Percentiles rank a stretch among this genome's conserved stretches.
Evolutionary conservation across 2,329 filamentous ascomycete species (phyloP).

Genomic region (Ceratocystis alfenasii): DNA sequence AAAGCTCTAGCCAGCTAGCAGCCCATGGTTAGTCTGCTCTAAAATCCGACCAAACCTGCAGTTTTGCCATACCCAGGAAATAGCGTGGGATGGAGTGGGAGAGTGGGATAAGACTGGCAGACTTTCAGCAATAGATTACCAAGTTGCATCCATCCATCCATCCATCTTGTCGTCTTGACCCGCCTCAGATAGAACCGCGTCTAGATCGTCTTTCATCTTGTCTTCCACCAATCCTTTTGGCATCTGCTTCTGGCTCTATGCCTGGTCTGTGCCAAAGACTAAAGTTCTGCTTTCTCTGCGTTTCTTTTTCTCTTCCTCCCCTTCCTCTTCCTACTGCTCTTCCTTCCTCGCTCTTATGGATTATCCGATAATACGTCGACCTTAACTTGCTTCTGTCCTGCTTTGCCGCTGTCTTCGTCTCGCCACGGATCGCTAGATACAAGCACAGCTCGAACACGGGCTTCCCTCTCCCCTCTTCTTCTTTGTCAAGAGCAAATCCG

Average conservation of each 20-base stretch:
- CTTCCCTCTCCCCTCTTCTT: not conserved
- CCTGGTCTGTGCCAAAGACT: conserved; percentile 4
- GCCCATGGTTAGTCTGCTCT: not conserved
- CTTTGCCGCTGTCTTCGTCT: not conserved
- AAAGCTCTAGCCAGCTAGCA: not conserved
- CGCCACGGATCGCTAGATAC: not conserved
- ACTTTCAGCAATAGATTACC: too few relatives aligned
- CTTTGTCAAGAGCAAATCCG: not conserved
- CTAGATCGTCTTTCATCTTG: not conserved
- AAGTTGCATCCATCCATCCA: not conserved
- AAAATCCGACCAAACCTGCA: not conserved
- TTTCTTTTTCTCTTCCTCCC: not conserved
- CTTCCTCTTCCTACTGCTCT: not conserved
- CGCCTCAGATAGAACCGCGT: not conserved
- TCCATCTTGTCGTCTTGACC: not conserved
- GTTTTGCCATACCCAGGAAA: not conserved
- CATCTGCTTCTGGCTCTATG: not conserved
- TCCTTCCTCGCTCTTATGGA: not conserved
- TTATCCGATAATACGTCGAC: not conserved
- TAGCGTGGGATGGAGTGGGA: too few relatives aligned
- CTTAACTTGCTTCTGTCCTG: not conserved
- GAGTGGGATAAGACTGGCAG: too few relatives aligned
- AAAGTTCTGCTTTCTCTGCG: not conserved
- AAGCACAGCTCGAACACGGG: too few relatives aligned
- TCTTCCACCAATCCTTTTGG: not conserved